Percentiles rank a stretch among this genome's conserved stretches.
These are phyloP conservation scores for Amanita brunnescens DNA, from an alignment of 768 basidiomycete genomes.

Conservation along the genomic window DNA sequence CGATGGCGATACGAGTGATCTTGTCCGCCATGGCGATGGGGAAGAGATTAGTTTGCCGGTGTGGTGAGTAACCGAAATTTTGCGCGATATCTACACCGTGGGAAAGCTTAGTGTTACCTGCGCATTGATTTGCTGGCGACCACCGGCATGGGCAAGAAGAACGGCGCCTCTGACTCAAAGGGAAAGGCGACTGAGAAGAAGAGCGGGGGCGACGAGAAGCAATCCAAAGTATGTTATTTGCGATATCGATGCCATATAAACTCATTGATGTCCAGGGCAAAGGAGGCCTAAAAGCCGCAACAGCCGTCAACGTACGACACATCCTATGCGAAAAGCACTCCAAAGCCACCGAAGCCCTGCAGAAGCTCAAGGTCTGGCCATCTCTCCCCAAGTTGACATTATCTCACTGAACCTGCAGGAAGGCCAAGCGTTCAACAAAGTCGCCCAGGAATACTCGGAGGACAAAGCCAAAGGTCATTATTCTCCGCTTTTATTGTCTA, in stretches of 20 bases:
- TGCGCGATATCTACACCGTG: neutral
- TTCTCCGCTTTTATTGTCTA: neutral
- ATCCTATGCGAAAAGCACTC: conserved; percentile 86
- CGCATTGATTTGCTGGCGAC: neutral
- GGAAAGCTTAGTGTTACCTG: neutral
- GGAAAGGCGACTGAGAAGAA: conserved; percentile 32
- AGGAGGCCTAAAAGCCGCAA: conserved; percentile 71
- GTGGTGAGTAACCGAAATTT: neutral
- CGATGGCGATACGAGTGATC: conserved; percentile 96
- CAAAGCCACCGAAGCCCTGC: conserved; percentile 66
- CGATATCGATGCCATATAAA: too few relatives aligned
- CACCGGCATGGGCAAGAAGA: conserved; percentile 30
- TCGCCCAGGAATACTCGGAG: conserved; percentile 85
- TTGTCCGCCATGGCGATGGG: conserved; percentile 68
- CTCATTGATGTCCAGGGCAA: too few relatives aligned
- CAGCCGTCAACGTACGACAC: conserved; percentile 78
- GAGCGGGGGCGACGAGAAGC: conserved; percentile 24
- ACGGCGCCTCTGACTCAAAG: conserved; percentile 20
- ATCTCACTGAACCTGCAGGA: conserved; percentile 28
- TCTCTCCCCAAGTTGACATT: neutral
- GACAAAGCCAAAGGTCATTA: conserved; percentile 77
- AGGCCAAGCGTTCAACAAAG: conserved; percentile 79
- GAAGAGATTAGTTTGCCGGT: neutral
- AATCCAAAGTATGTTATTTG: conserved; percentile 28
- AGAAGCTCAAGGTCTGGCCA: conserved; percentile 66